Evolutionary conservation across 345 rosid genomes (phyloP), one percentile per base, ranked within the genome.

Genomic region (Eucalyptus polyanthemos): DNA sequence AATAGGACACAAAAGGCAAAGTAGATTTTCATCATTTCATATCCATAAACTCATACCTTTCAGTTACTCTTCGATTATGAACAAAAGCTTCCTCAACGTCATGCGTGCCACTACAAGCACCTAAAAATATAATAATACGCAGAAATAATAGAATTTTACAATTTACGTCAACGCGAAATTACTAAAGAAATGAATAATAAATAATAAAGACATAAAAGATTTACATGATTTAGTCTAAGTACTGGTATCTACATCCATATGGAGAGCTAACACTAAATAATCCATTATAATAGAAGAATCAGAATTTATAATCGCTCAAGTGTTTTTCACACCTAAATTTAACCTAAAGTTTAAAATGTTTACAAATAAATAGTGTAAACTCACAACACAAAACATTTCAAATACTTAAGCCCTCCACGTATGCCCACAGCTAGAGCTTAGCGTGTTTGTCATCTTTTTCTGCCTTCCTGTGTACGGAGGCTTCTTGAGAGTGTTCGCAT

Each of bases 281-380:
- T 58, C 0, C 0, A 58, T 1, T 1, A 58, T 58, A 58, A 58
- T 58, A 25, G 1, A 34, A 58, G 4, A 58, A 58, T 58, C 0
- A 0, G 0, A 58, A 2, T 25, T 5, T 58, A 51, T 11, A 58
- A 24, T 58, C 1, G 1, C 29, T 24, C 0, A 2, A 58, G 1
- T 24, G 6, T 58, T 58, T 34, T 0, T 10, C 3, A 24, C 3
- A 24, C 1, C 6, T 58, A 24, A 4, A 58, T 58, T 24, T 10
- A 58, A 51, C 0, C 0, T 0, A 11, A 56, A 56, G 24, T 0
- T 0, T 1, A 56, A 56, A 0, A 1, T 24, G 0, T 56, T 56
- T 56, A 56, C 13, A 25, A 24, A 24, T 58, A 24, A 58, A 24
- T 58, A 58, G 1, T 51, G 22, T 51, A 58, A 1, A 58, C 65